A percentile compares a stretch with the other conserved stretches of the same genome.
These are phyloP conservation scores for Aureobasidium sp. DNA, from an alignment of 2,329 filamentous ascomycete species.

Conservation along the genomic window DNA sequence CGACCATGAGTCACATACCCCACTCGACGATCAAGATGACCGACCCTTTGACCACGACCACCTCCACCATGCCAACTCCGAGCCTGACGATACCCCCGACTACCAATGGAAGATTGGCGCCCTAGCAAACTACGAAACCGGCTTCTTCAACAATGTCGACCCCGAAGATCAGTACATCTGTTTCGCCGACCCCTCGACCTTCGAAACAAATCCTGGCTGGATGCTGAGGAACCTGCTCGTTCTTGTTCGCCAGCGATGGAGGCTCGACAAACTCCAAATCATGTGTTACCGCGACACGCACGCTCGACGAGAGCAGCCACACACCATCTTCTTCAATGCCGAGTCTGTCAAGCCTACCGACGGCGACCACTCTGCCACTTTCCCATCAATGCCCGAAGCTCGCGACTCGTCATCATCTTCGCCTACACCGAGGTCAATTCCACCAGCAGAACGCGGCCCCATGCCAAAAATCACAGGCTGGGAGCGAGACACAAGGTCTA, in stretches of 20 bases:
- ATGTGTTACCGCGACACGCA: conserved; percentile 86
- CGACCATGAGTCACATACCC: conserved; percentile 22
- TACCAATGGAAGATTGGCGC: conserved; percentile 71
- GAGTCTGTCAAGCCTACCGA: conserved; percentile 25
- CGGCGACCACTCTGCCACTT: conserved; percentile 14
- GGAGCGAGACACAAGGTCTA: conserved; percentile 75
- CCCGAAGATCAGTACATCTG: conserved; percentile 72
- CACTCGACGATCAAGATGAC: conserved; percentile 20
- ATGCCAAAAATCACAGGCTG: conserved; percentile 86
- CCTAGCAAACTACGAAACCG: conserved; percentile 69
- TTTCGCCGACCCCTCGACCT: conserved; percentile 90
- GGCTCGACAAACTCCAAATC: conserved; percentile 67
- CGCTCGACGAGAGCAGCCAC: conserved; percentile 64
- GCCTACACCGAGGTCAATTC: conserved; percentile 16
- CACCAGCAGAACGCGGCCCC: conserved; percentile 15
- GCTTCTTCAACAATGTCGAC: conserved; percentile 69
- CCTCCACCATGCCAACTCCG: conserved; percentile 24
- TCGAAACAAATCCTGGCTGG: conserved; percentile 81
- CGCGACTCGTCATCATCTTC: conserved; percentile 17
- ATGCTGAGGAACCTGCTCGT: conserved; percentile 82
- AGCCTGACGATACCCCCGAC: conserved; percentile 43
- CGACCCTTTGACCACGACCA: conserved; percentile 29
- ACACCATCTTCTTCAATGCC: conserved; percentile 68
- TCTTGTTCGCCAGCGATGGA: conserved; percentile 73
- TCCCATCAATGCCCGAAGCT: neutral